Base-by-base conservation (phyloP, 768 basidiomycete species). In the Boletellus sp. region DNA sequence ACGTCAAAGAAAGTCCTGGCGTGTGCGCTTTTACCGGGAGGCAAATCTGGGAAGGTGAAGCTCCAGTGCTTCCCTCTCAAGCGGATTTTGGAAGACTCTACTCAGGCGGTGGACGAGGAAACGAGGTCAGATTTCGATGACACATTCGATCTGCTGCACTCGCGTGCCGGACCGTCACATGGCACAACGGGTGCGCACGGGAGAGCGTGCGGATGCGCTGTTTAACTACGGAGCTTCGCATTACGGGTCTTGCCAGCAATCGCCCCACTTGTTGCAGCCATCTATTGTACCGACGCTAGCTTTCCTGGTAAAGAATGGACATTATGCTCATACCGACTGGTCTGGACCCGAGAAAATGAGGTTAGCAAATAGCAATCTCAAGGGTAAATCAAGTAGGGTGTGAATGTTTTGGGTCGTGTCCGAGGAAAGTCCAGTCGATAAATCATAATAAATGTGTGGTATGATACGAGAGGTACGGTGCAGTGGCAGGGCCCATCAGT, bases 21-120 rank as follows among this genome's bases (percentile, higher is more conserved):
- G 19, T 64, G 64, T 35, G 59, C 66, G 20, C 56, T 68, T 42
- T 52, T 66, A 11, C 64, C 64, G 6, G 57, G 53, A 7, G 65
- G 65, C 24, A 54, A 51, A 12, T 56, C 56, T 5, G 50, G 54
- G 7, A 68, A 53, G 28, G 56, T 66, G 20, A 62, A 62, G 28
- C 47, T 66, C 26, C 67, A 62, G 33, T 56, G 60, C 19, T 41
- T 60, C 22, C 60, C 65, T 39, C 50, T 66, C 34, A 52, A 52
- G 19, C 49, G 53, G 36, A 17, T 60, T 17, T 34, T 64, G 19
- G 52, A 45, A 32, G 57, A 53, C 35, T 15, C 35, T 41, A 32
- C 45, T 8, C 23, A 40, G 10, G 19, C 32, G 24, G 20, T 36
- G 19, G 56, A 56, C 22, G 52, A 54, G n/a, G 66, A 68, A 19